Percentiles rank a stretch among this genome's conserved stretches.
phyloP scores from a whole-genome alignment of 2,329 filamentous ascomycete species.

The Colletotrichum viniferum region DNA sequence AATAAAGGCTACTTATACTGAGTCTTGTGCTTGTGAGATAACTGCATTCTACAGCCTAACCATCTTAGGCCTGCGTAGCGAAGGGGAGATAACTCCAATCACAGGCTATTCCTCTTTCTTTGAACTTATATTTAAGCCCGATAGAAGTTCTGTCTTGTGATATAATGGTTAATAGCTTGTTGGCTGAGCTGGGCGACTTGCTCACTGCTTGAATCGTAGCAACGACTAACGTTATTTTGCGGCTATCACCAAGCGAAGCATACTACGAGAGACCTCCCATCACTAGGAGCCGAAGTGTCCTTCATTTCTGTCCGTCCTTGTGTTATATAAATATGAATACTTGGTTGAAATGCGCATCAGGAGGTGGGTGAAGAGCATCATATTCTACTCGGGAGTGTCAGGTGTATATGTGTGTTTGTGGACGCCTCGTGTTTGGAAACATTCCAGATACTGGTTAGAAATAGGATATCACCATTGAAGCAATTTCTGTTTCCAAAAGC shows the following conservation, averaged over 20 bases:
- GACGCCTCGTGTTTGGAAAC: neutral
- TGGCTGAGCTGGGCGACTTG: neutral
- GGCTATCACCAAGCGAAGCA: neutral
- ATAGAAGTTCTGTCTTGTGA: neutral
- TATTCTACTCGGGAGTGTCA: neutral
- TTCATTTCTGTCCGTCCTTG: neutral
- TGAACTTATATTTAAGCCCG: neutral
- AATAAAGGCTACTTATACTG: neutral
- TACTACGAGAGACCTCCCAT: neutral
- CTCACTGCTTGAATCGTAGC: accelerated
- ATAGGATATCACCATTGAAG: neutral
- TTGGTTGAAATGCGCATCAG: neutral
- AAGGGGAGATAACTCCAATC: neutral
- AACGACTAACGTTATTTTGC: accelerated
- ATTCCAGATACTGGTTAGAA: neutral
- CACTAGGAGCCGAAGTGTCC: neutral
- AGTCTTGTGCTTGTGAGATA: neutral
- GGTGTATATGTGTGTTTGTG: neutral
- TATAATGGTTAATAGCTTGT: neutral
- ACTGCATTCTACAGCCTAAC: accelerated
- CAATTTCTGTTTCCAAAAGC: neutral
- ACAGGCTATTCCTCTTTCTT: neutral
- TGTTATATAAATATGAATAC: neutral
- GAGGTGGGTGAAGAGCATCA: too few species aligned
- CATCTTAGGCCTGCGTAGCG: accelerated